Conservation (phyloP, 2,329 filamentous ascomycete genomes). For the Alternaria sp. region DNA sequence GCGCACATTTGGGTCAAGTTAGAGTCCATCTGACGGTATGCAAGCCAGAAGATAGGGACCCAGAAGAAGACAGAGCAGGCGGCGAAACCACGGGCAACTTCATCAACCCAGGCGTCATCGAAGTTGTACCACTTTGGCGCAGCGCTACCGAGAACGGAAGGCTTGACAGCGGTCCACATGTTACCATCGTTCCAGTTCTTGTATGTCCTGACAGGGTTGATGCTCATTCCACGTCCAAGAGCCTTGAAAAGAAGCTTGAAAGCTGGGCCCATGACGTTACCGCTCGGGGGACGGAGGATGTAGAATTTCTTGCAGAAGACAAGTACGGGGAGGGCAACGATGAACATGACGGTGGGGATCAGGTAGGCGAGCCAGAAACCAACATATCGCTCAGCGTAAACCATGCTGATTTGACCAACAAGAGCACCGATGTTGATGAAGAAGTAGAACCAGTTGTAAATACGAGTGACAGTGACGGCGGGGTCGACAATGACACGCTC, state of each 20-base stretch:
- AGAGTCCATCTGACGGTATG: slow-evolving; percentile 72
- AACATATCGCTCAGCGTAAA: slow-evolving; percentile 57
- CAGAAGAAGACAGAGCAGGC: slow-evolving; percentile 61
- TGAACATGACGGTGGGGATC: slow-evolving; percentile 72
- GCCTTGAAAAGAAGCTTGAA: slow-evolving; percentile 61
- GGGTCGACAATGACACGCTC: slow-evolving; percentile 72
- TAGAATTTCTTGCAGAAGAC: slow-evolving; percentile 68
- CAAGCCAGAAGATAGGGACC: slow-evolving; percentile 71
- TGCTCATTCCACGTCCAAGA: slow-evolving; percentile 64
- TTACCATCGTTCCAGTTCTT: slow-evolving; percentile 62
- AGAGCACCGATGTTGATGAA: slow-evolving; percentile 52
- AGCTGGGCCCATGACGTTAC: slow-evolving; percentile 73
- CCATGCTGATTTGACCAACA: slow-evolving; percentile 49
- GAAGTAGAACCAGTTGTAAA: slow-evolving; percentile 65
- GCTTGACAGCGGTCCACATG: slow-evolving; percentile 73
- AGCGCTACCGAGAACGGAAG: slow-evolving; percentile 64
- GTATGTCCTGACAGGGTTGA: slow-evolving; percentile 65
- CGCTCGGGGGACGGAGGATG: slow-evolving; percentile 68
- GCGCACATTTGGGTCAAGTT: slow-evolving; percentile 72
- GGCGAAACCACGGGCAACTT: slow-evolving; percentile 69
- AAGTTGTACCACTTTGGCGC: slow-evolving; percentile 78
- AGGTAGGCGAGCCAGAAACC: slow-evolving; percentile 78
- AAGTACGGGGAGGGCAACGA: slow-evolving; percentile 66
- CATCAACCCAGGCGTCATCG: slow-evolving; percentile 83
- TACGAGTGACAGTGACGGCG: slow-evolving; percentile 69